Base-by-base conservation (phyloP, 2,329 filamentous ascomycete species). In the Alternaria arbusti region DNA sequence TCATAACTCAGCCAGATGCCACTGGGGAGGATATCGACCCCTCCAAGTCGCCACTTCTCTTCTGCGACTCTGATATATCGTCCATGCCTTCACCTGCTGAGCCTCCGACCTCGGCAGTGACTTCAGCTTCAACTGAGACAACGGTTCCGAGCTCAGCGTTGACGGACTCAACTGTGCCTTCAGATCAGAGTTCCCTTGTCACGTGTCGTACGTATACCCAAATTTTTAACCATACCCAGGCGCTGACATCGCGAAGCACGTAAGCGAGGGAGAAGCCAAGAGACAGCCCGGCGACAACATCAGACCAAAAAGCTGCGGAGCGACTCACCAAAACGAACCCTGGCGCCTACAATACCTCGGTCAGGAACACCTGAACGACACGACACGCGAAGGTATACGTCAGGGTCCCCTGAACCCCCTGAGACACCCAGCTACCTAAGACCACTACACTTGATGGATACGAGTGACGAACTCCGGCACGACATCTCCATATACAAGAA, bases 361-460 rank as follows among this genome's bases (percentile, higher is more conserved):
- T 44, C 49, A 5, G 17, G 57, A 10, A 49, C 49, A 9, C 59
- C 54, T 3, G 36, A 11, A 22, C 49, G n/a, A 54, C 13, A 12
- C 11, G 17, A 23, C 4, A 10, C 62, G 6, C 66, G 57, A 23
- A 54, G 51, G 30, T 59, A 44, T 17, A 12, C 62, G 30, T 44
- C 52, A 25, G 28, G 61, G 46, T 22, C 57, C 63, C 3, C 64
- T 3, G 57, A 45, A 26, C 32, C 60, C 1, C 45, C 61, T 7
- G 67, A 68, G 6, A 74, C 72, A 4, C 74, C 75, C 13, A 54
- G 65, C 17, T 78, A 63, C 63, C 66, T 73, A 45, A 64, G 65
- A 13, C 63, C 75, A 5, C 54, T 79, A 20, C 76, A 78, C 20
- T 65, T 79, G 1, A 57, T 76, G 5, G 74, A 77, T 20, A 63